These are phyloP conservation scores for Diphasiastrum complanatum DNA, from an alignment of 83 land plant genomes.

Conservation along the genomic window DNA sequence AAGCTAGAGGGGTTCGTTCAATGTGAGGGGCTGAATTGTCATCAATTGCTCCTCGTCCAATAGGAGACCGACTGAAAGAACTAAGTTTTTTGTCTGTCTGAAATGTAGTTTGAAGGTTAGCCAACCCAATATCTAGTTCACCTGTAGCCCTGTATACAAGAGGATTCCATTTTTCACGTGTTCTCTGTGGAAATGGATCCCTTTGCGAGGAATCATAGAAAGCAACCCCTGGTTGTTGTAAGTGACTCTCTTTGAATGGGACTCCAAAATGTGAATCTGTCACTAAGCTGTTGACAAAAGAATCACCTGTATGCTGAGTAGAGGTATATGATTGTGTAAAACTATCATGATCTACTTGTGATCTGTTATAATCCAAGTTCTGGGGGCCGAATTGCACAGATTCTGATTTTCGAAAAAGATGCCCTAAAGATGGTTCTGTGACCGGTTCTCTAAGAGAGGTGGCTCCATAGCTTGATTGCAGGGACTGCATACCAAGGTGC, in stretches of 20 bases:
- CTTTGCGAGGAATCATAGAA: too few relatives aligned
- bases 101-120: background rate
- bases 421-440: too few relatives aligned
- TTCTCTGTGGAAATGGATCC: too few relatives aligned
- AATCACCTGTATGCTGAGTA: too few relatives aligned
- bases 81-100: background rate
- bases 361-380: too few relatives aligned
- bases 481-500: conserved; percentile 10
- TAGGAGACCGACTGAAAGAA: conserved; percentile 11
- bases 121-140: conserved; percentile 28
- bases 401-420: background rate
- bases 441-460: background rate
- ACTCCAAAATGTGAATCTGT: too few relatives aligned
- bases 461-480: background rate
- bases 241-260: too few relatives aligned
- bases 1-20: conserved; percentile 44
- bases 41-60: conserved; percentile 12
- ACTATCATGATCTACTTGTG: too few relatives aligned
- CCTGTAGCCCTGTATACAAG: conserved; percentile 39
- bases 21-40: conserved; percentile 19
- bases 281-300: too few relatives aligned
- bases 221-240: too few relatives aligned
- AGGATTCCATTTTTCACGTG: conserved; percentile 24
- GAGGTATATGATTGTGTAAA: too few relatives aligned
- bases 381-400: background rate